Conservation (phyloP, 2,329 filamentous ascomycete genomes). For the Botrytis hyacinthi region DNA sequence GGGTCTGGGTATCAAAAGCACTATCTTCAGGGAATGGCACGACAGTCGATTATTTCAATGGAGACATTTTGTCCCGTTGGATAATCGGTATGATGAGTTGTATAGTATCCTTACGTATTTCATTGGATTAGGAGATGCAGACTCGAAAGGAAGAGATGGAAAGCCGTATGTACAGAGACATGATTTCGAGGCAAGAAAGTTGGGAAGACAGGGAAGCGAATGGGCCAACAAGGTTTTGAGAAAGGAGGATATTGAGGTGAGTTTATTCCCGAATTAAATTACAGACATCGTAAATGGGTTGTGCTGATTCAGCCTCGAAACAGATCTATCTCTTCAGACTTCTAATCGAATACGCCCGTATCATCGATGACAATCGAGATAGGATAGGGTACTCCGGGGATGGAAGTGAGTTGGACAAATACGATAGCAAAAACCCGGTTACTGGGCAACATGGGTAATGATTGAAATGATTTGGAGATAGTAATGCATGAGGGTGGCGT, state of each 20-base stretch:
- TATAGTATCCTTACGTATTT: constrained; percentile 76
- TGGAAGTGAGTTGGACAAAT: constrained; percentile 38
- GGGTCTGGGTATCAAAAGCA: constrained; percentile 72
- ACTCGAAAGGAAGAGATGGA: constrained; percentile 49
- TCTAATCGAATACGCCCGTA: constrained; percentile 59
- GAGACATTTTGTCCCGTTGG: constrained; percentile 80
- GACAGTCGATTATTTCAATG: constrained; percentile 71
- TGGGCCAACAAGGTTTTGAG: constrained; percentile 72
- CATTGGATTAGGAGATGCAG: constrained; percentile 54
- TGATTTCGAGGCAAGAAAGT: constrained; percentile 58
- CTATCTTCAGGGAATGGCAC: constrained; percentile 79
- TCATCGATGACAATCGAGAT: constrained; percentile 42
- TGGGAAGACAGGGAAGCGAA: constrained; percentile 63
- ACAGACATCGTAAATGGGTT: background rate
- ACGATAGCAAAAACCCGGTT: constrained; percentile 32
- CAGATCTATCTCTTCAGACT: constrained; percentile 63
- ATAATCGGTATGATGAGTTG: constrained; percentile 69
- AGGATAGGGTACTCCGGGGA: constrained; percentile 38
- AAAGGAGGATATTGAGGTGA: constrained; percentile 69
- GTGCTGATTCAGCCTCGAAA: constrained; percentile 17
- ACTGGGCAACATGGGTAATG: constrained; percentile 23
- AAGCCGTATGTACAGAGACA: constrained; percentile 43
- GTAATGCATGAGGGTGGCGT: constrained; percentile 2
- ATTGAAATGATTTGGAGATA: background rate
- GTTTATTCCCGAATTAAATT: constrained; percentile 37